Conservation (phyloP, 805 yeast genomes). For the Wickerhamiella brachini region DNA sequence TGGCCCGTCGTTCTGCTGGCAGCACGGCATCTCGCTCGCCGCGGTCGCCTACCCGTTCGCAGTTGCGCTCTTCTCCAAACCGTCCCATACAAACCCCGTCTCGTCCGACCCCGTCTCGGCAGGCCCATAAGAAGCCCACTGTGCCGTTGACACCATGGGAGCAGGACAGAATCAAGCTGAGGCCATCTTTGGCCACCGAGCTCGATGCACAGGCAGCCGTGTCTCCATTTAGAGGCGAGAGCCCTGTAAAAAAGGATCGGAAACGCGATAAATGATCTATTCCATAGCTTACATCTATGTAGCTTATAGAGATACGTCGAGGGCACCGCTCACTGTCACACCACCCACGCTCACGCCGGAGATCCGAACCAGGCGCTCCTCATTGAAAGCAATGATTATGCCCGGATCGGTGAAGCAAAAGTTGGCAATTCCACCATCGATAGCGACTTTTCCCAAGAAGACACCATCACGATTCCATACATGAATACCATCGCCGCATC, state of each 20-base stretch:
- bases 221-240: background rate
- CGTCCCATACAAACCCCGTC: background rate
- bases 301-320: background rate
- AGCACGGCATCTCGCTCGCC: background rate
- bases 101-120: background rate
- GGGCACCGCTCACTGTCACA: background rate
- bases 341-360: background rate
- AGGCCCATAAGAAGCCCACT: background rate
- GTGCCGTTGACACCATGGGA: constrained; percentile 23
- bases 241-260: background rate
- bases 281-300: background rate
- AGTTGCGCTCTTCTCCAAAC: background rate
- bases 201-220: constrained; percentile 2
- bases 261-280: background rate
- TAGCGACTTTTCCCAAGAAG: constrained; percentile 17
- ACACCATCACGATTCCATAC: constrained; percentile 20
- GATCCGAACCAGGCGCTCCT: constrained; percentile 7
- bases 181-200: constrained; percentile 2
- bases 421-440: constrained; percentile 20
- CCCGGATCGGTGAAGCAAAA: constrained; percentile 20
- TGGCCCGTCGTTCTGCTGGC: background rate
- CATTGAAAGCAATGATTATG: constrained; percentile 16
- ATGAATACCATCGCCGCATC: constrained; percentile 20
- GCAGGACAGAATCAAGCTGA: constrained; percentile 13
- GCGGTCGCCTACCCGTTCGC: background rate